These are phyloP conservation scores for Rhizophagus clarus DNA, from an alignment of 192 early-diverging fungal genomes.

Conservation along the genomic window DNA sequence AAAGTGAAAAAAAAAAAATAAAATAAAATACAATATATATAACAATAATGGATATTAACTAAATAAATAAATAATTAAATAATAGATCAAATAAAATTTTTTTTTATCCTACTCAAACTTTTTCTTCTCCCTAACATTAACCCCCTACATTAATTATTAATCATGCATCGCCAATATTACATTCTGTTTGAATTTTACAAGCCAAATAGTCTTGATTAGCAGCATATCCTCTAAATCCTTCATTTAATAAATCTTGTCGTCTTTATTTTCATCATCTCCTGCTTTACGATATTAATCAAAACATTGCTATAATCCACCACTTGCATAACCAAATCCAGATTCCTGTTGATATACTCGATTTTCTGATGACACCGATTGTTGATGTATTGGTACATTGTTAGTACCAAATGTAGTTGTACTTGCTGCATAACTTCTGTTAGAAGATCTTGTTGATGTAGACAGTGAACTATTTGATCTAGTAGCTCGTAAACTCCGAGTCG, in stretches of 20 bases:
- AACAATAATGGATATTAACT: not conserved
- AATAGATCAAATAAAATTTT: not conserved
- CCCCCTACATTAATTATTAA: not conserved
- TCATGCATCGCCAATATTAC: too few relatives aligned
- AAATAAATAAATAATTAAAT: not conserved
- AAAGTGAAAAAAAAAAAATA: not conserved
- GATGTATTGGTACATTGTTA: not conserved
- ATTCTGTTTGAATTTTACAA: too few relatives aligned
- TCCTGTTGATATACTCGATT: conserved; percentile 10
- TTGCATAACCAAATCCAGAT: conserved; percentile 16
- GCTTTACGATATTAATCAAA: not conserved
- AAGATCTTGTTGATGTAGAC: not conserved
- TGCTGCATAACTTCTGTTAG: not conserved
- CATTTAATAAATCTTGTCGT: too few relatives aligned
- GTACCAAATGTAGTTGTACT: not conserved
- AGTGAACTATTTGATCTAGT: conserved; percentile 17
- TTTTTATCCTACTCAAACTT: not conserved
- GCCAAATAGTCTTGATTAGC: too few relatives aligned
- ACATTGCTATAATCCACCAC: not conserved
- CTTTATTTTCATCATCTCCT: too few relatives aligned
- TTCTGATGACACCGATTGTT: not conserved
- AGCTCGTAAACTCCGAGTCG: not conserved
- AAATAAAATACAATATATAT: not conserved
- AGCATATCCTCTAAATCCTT: too few relatives aligned
- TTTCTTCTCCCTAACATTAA: not conserved